Evolutionary conservation across 192 early-diverging fungal species (phyloP).

Genomic region (Coemansia sp.): DNA sequence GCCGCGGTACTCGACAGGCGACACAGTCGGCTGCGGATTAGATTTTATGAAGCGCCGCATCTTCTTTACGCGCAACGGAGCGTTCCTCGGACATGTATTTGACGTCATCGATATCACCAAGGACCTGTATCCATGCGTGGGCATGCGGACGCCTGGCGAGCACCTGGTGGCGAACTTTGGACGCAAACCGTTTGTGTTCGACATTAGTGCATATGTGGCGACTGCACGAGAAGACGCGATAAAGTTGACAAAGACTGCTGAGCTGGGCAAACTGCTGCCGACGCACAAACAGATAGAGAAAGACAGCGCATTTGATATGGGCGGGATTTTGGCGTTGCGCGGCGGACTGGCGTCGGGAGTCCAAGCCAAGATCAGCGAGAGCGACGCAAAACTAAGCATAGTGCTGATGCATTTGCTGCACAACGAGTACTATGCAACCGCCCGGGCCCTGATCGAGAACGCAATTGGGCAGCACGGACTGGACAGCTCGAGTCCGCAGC

Average conservation of each 20-base stretch:
- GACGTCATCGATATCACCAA: constrained; percentile 30
- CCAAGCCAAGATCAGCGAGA: constrained; percentile 1
- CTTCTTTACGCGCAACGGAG: constrained; percentile 94
- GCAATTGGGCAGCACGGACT: constrained; percentile 20
- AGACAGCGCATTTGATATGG: constrained; percentile 1
- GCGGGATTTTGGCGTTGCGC: constrained; percentile 6
- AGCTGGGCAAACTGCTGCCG: constrained; percentile 15
- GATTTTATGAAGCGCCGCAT: constrained; percentile 74
- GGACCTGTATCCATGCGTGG: constrained; percentile 60
- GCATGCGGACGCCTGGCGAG: constrained; percentile 61
- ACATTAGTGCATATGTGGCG: constrained; percentile 52
- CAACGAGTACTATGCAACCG: constrained; percentile 77
- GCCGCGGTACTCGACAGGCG: constrained; percentile 87
- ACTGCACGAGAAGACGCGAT: constrained; percentile 28
- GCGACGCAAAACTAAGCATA: constrained; percentile 48
- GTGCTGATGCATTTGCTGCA: constrained; percentile 83
- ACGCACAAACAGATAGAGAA: neutral
- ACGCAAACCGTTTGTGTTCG: constrained; percentile 58
- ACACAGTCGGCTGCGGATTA: constrained; percentile 90
- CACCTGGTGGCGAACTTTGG: constrained; percentile 64
- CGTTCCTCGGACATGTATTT: constrained; percentile 63
- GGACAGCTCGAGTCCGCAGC: constrained; percentile 6
- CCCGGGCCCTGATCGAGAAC: constrained; percentile 62
- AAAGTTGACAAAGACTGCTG: constrained; percentile 2
- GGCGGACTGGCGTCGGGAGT: neutral